Percentiles rank a stretch among this genome's conserved stretches.
These are phyloP conservation scores for Metschnikowia koreensis DNA, from an alignment of 805 yeast species.

Conservation along the genomic window DNA sequence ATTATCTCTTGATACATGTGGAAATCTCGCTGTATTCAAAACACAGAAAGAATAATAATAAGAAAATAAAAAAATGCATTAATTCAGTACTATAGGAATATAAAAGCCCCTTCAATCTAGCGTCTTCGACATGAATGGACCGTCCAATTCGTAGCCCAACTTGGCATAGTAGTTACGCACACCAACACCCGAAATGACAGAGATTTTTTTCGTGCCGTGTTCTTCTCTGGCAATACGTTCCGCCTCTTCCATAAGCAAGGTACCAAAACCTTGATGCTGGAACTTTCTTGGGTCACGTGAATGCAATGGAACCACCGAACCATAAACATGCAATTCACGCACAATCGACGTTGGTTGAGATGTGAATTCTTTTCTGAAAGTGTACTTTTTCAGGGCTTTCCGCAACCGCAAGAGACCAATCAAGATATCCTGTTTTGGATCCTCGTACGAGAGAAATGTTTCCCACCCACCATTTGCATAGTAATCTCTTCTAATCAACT, in stretches of 20 bases:
- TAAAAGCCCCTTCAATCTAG: not conserved
- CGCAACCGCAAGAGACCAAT: conserved; percentile 88
- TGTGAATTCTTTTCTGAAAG: conserved; percentile 85
- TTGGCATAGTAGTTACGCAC: conserved; percentile 94
- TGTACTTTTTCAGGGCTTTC: conserved; percentile 83
- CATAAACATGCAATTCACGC: conserved; percentile 96
- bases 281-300: conserved; percentile 96
- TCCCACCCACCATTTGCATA: conserved; percentile 99
- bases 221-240: conserved; percentile 93
- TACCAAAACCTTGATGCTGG: conserved; percentile 99
- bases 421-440: conserved; percentile 92
- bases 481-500: conserved; percentile 90
- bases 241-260: conserved; percentile 96
- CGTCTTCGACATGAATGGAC: conserved; percentile 91
- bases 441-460: conserved; percentile 92
- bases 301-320: conserved; percentile 95
- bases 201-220: conserved; percentile 86
- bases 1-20: not conserved
- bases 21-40: not conserved
- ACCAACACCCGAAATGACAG: conserved; percentile 97
- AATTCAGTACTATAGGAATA: not conserved
- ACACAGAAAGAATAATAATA: not conserved
- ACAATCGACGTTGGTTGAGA: conserved; percentile 87
- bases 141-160: conserved; percentile 88
- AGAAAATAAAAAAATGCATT: not conserved